A percentile compares a stretch with the other conserved stretches of the same genome.
phyloP scores from a whole-genome alignment of 2,329 filamentous ascomycete genomes.

The Leptographium galeiforme region DNA sequence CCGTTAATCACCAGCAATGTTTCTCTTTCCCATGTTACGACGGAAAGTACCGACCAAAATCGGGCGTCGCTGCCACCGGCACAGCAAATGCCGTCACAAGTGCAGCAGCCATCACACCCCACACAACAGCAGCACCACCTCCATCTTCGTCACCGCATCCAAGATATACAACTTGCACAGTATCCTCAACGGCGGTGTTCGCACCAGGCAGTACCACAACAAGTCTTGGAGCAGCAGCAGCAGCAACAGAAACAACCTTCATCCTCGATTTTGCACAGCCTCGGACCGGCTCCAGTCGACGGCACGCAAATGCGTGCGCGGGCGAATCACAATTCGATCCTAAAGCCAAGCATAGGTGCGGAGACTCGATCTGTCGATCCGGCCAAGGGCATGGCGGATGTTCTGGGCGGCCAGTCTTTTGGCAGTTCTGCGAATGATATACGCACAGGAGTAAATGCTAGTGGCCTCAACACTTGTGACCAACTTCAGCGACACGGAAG shows the following conservation, averaged over 20 bases:
- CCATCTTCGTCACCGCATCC: conserved; percentile 8
- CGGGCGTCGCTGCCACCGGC: neutral
- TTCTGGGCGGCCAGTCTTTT: conserved; percentile 2
- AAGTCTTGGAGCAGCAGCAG: conserved; percentile 1
- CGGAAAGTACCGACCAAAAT: neutral
- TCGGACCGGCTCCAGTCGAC: conserved; percentile 19
- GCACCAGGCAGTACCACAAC: neutral
- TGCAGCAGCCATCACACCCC: conserved; percentile 2
- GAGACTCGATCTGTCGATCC: conserved; percentile 3
- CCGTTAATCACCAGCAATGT: conserved; percentile 20
- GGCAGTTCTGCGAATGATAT: conserved; percentile 14
- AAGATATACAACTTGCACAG: conserved; percentile 19
- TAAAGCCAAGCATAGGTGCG: conserved; percentile 1
- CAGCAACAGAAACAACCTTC: conserved; percentile 17
- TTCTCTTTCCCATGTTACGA: neutral
- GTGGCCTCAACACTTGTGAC: conserved; percentile 20
- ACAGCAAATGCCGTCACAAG: neutral
- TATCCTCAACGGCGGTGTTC: neutral
- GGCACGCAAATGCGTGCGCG: conserved; percentile 12
- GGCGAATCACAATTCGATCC: conserved; percentile 8
- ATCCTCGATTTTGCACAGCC: conserved; percentile 19
- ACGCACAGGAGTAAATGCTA: conserved; percentile 5
- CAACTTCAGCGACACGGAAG: conserved; percentile 24
- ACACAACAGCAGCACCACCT: conserved; percentile 5
- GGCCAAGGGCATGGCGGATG: neutral